Evolutionary conservation across 2,329 filamentous ascomycete species (phyloP).

Genomic region (Aspergillus chevalieri): DNA sequence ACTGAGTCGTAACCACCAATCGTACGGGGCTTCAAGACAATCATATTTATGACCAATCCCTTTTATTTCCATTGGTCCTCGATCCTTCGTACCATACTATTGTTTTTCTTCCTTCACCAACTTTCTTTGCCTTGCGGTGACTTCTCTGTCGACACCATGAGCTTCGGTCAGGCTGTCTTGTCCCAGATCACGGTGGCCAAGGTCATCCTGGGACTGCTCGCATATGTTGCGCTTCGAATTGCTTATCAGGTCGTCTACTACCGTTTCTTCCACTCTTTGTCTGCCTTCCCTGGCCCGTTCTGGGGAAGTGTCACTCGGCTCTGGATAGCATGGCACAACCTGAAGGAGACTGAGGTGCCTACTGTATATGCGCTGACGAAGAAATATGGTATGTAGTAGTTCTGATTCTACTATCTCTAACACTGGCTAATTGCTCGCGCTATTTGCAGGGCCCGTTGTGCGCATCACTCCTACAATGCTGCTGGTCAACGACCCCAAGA

Average conservation of each 20-base stretch:
- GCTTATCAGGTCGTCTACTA: conserved; percentile 37
- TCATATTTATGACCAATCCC: neutral
- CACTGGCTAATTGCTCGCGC: too few species aligned
- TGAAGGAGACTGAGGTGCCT: conserved; percentile 43
- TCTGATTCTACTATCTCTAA: neutral
- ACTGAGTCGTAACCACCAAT: neutral
- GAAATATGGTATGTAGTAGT: conserved; percentile 40
- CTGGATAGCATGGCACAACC: conserved; percentile 50
- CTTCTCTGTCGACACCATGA: conserved; percentile 13
- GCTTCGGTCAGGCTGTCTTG: conserved; percentile 17
- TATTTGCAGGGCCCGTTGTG: conserved; percentile 43
- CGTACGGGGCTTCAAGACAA: neutral
- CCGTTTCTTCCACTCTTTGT: conserved; percentile 48
- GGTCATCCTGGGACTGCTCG: conserved; percentile 15
- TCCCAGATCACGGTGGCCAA: conserved; percentile 24
- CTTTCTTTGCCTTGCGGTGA: neutral
- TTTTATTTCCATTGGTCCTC: neutral
- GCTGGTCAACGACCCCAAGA: conserved; percentile 48
- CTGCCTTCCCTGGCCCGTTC: conserved; percentile 50
- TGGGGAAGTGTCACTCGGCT: conserved; percentile 50
- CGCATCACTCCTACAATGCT: conserved; percentile 50
- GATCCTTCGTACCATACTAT: neutral
- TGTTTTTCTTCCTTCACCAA: neutral
- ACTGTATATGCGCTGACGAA: conserved; percentile 39
- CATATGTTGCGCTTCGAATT: conserved; percentile 19